phyloP scores from a whole-genome alignment of 345 rosid genomes.

The Hibiscus mutabilis region DNA sequence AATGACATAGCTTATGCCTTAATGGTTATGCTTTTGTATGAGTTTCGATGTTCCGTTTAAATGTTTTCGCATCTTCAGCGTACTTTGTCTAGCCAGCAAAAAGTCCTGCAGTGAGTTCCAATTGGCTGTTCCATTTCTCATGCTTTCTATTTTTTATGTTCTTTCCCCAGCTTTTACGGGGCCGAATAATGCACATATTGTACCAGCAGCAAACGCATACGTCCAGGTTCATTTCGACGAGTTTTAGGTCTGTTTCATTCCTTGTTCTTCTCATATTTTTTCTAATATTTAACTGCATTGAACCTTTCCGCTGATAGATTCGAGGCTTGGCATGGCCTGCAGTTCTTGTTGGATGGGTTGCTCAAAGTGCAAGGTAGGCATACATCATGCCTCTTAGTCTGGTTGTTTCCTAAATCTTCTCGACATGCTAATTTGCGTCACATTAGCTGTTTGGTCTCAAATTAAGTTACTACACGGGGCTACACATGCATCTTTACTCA shows the following conservation, averaged over 20 bases:
- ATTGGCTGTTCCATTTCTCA: constrained; percentile 2
- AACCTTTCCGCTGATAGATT: constrained; percentile 37
- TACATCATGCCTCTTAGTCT: constrained; percentile 11
- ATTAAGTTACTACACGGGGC: no score
- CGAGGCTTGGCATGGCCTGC: constrained; percentile 97
- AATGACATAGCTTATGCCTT: neutral
- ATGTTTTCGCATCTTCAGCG: neutral
- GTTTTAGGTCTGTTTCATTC: neutral
- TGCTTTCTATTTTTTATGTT: neutral
- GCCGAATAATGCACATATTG: constrained; percentile 52
- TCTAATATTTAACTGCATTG: neutral
- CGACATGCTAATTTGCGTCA: no score
- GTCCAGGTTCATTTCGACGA: constrained; percentile 55
- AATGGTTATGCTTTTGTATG: neutral
- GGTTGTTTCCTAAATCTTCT: constrained; percentile 3
- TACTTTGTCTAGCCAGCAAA: neutral
- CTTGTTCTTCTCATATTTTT: neutral
- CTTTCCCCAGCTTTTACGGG: constrained; percentile 66
- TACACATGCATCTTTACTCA: neutral
- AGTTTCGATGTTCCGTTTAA: neutral
- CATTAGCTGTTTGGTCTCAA: no score
- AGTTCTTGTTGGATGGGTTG: constrained; percentile 78
- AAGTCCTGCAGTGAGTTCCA: neutral
- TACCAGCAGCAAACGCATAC: constrained; percentile 80
- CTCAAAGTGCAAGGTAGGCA: constrained; percentile 89